Conservation (phyloP, 2,329 filamentous ascomycete genomes). For the Colletotrichum liaoningense region DNA sequence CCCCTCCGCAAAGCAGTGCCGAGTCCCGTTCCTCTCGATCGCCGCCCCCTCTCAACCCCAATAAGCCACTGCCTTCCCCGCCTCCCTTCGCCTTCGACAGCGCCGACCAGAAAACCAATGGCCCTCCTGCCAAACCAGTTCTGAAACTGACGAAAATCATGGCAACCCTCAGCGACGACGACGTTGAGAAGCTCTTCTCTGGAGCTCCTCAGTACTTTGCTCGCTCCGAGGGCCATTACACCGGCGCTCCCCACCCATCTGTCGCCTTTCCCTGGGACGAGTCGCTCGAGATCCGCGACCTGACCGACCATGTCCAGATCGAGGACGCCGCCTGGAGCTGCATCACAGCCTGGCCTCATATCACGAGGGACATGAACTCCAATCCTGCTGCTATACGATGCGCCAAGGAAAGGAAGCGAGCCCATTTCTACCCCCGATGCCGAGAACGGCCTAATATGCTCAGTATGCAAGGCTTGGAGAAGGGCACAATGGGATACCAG, state of each 20-base stretch:
- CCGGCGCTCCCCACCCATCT: constrained; percentile 69
- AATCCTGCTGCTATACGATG: constrained; percentile 56
- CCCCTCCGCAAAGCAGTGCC: constrained; percentile 36
- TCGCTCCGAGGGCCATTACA: constrained; percentile 68
- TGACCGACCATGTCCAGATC: constrained; percentile 73
- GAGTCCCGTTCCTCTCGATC: constrained; percentile 34
- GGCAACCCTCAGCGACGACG: constrained; percentile 66
- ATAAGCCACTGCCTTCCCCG: constrained; percentile 68
- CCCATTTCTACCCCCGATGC: constrained; percentile 69
- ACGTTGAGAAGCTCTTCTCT: constrained; percentile 78
- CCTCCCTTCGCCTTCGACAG: constrained; percentile 56
- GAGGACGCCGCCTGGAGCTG: constrained; percentile 72
- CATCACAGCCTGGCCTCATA: constrained; percentile 72
- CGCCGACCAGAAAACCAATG: constrained; percentile 52
- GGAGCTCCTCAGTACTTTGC: constrained; percentile 80
- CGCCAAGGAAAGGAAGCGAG: constrained; percentile 57
- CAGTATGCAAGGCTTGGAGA: constrained; percentile 77
- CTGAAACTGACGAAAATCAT: constrained; percentile 69
- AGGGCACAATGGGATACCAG: constrained; percentile 76
- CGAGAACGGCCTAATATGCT: constrained; percentile 77
- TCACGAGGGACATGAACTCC: constrained; percentile 62
- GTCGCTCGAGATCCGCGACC: constrained; percentile 68
- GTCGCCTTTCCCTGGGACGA: constrained; percentile 77
- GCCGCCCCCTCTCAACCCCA: constrained; percentile 56
- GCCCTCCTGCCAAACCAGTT: constrained; percentile 53